A percentile compares a stretch with the other conserved stretches of the same genome.
Evolutionary conservation across 371 early-diverging fungal species (phyloP).

Genomic region (Thermomucor indicae-seudaticae): DNA sequence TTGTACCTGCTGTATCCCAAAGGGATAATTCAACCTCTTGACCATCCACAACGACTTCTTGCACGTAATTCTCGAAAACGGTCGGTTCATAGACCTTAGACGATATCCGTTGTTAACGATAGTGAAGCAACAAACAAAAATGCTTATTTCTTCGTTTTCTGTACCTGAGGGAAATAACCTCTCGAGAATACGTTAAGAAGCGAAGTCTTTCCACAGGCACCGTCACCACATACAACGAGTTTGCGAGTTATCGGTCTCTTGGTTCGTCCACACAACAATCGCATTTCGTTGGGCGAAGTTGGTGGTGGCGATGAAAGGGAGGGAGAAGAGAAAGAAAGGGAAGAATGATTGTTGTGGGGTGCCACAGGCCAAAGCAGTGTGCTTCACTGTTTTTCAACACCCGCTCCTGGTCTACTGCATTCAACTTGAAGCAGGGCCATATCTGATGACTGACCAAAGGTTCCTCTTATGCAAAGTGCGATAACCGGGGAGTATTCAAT

Average conservation of each 20-base stretch:
- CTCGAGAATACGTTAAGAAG: conserved; percentile 31
- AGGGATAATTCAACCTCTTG: conserved; percentile 78
- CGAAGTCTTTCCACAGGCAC: conserved; percentile 64
- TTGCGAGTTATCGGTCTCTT: conserved; percentile 27
- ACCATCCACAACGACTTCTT: conserved; percentile 74
- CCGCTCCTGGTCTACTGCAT: no score
- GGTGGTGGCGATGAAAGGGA: no score
- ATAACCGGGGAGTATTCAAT: no score
- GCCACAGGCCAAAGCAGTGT: no score
- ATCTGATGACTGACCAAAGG: no score
- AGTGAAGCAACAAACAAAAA: neutral
- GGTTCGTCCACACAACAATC: conserved; percentile 4
- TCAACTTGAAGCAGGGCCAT: no score
- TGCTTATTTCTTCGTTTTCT: no score
- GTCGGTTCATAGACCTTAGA: conserved; percentile 58
- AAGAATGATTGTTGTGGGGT: no score
- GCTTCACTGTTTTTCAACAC: no score
- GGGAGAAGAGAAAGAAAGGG: no score
- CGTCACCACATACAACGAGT: conserved; percentile 74
- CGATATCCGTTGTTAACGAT: neutral
- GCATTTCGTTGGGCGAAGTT: no score
- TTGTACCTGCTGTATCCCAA: conserved; percentile 92
- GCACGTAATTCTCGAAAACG: conserved; percentile 87
- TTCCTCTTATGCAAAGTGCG: no score
- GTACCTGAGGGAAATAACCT: conserved; percentile 33